A percentile compares a stretch with the other conserved stretches of the same genome.
These are phyloP conservation scores for Neostapfia colusana DNA, from an alignment of 176 grass and related monocot species.

Conservation along the genomic window DNA sequence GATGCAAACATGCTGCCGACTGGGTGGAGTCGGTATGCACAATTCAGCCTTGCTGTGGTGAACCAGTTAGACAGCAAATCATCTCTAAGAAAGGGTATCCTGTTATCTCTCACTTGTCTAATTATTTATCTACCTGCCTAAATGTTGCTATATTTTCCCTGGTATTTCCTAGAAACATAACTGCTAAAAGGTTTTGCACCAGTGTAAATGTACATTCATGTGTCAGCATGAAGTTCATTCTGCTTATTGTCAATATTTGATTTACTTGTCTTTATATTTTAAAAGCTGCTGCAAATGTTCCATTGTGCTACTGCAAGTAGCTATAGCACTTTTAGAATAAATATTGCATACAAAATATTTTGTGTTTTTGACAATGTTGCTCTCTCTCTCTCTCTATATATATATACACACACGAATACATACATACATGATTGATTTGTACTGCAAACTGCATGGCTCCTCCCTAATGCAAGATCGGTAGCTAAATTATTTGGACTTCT, in stretches of 20 bases:
- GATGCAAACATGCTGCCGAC: conserved; percentile 46
- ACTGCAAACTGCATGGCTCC: not conserved
- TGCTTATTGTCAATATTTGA: conserved; percentile 13
- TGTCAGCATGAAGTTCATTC: conserved; percentile 18
- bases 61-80: conserved; percentile 59
- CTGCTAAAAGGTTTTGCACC: not conserved
- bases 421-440: too few species aligned
- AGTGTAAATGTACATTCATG: conserved; percentile 9
- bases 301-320: not conserved
- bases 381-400: too few species aligned
- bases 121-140: not conserved
- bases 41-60: conserved; percentile 66
- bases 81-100: conserved; percentile 69
- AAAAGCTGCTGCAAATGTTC: conserved; percentile 1
- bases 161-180: conserved; percentile 17
- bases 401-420: too few species aligned
- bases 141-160: too few species aligned
- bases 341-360: not conserved
- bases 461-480: not conserved
- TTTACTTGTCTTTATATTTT: not conserved
- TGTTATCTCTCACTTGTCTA: conserved; percentile 10
- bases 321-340: not conserved
- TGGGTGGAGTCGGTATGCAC: conserved; percentile 71
- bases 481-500: not conserved
- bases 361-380: not conserved